These are phyloP conservation scores for Platanthera zijinensis DNA, from an alignment of 106 monocot genomes.

Conservation along the genomic window DNA sequence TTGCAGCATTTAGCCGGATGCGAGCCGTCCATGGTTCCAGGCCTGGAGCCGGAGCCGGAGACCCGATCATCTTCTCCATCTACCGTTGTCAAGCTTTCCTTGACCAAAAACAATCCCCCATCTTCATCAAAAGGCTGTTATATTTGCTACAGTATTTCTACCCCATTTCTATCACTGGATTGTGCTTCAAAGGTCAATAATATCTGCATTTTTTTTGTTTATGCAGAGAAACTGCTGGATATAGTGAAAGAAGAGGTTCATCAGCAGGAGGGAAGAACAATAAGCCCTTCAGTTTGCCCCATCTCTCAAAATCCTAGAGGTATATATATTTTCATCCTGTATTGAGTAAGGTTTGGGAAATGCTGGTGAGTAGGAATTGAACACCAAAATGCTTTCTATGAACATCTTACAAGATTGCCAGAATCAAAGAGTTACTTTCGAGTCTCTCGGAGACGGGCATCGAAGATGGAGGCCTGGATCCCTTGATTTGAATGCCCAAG, in stretches of 20 bases:
- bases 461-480: conserved; percentile 31
- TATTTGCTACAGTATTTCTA: not conserved
- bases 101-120: not conserved
- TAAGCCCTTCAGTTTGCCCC: conserved; percentile 29
- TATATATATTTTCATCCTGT: not conserved
- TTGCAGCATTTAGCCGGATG: conserved; percentile 45
- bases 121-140: not conserved
- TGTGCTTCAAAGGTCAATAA: not conserved
- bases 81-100: not conserved
- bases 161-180: not conserved
- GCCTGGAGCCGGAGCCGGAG: conserved; percentile 30
- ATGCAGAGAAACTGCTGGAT: not conserved
- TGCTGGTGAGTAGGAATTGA: not conserved
- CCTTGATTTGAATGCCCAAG: conserved; percentile 37
- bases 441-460: conserved; percentile 12
- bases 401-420: conserved; percentile 33
- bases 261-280: conserved; percentile 12
- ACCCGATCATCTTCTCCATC: conserved; percentile 13
- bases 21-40: conserved; percentile 8
- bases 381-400: not conserved
- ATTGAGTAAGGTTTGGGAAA: not conserved
- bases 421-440: conserved; percentile 42
- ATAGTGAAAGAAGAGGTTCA: conserved; percentile 11
- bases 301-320: conserved; percentile 55
- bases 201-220: not conserved